Evolutionary conservation across 352 stramenopile species (phyloP).

Genomic region (Phytopythium litorale): DNA sequence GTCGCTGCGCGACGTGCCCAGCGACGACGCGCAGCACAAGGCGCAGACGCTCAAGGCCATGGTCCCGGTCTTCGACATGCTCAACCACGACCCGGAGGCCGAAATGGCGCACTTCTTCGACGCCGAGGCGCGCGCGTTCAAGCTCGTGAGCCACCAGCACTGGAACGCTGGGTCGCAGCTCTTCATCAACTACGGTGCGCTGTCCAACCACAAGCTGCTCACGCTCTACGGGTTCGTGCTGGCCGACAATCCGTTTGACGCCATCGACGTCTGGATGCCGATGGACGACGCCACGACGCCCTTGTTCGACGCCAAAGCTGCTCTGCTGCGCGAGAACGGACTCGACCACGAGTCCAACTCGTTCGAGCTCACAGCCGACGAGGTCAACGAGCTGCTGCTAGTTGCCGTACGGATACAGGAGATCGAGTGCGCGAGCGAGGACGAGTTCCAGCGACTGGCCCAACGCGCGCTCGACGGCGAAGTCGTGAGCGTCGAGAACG

Average conservation of each 20-base stretch:
- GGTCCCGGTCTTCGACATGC: constrained; percentile 85
- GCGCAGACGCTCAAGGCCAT: constrained; percentile 66
- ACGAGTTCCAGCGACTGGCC: constrained; percentile 32
- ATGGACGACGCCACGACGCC: constrained; percentile 49
- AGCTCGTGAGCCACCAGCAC: constrained; percentile 73
- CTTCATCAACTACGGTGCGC: constrained; percentile 75
- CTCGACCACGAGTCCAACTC: constrained; percentile 55
- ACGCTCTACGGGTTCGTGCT: constrained; percentile 81
- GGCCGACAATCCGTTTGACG: constrained; percentile 58
- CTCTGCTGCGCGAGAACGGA: constrained; percentile 38
- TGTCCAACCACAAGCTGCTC: constrained; percentile 83
- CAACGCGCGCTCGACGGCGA: constrained; percentile 48
- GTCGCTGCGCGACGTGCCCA: constrained; percentile 34
- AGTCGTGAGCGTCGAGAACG: constrained; percentile 49
- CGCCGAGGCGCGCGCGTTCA: constrained; percentile 36
- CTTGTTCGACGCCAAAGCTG: constrained; percentile 42
- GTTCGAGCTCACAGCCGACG: constrained; percentile 61
- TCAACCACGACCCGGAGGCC: constrained; percentile 76
- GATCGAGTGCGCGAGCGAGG: constrained; percentile 42
- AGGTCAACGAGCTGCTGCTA: constrained; percentile 65
- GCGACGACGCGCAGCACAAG: constrained; percentile 18
- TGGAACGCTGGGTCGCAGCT: constrained; percentile 66
- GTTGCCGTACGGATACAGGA: constrained; percentile 60
- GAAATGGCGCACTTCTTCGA: constrained; percentile 77
- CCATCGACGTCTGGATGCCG: constrained; percentile 69